These are phyloP conservation scores for Solanum lycopersicoides DNA, from an alignment of 257 asterid genomes.

Conservation along the genomic window DNA sequence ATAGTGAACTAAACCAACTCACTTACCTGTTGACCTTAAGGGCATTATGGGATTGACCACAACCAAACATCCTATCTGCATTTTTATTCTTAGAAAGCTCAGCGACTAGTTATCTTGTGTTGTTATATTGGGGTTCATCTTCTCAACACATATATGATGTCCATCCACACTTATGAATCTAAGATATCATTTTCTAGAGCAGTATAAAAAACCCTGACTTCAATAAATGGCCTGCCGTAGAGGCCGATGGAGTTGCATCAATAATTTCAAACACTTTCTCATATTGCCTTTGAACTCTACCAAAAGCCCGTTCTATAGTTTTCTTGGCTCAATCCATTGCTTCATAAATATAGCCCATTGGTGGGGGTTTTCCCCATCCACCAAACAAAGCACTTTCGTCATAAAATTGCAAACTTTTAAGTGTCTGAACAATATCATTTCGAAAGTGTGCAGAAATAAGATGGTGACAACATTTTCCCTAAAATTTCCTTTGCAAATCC, in stretches of 20 bases:
- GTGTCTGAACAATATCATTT: not conserved
- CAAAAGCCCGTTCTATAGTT: not conserved
- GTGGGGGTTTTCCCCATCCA: not conserved
- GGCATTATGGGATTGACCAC: not conserved
- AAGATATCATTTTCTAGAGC: not conserved
- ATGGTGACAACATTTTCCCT: not conserved
- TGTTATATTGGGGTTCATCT: not conserved
- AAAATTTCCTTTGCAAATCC: not conserved
- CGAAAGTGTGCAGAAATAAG: not conserved
- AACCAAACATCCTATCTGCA: not conserved
- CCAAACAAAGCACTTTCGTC: not conserved
- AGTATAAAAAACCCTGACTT: not conserved
- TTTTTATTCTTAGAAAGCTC: not conserved
- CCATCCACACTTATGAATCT: not conserved
- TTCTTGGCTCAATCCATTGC: not conserved
- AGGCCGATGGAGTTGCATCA: not conserved
- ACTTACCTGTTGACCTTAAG: not conserved
- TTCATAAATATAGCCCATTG: not conserved
- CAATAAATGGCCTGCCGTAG: not conserved
- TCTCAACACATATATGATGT: not conserved
- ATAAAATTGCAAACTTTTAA: not conserved
- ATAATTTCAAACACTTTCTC: not conserved
- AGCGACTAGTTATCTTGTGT: not conserved
- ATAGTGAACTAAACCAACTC: not conserved
- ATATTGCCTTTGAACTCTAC: not conserved